A percentile compares a stretch with the other conserved stretches of the same genome.
Evolutionary conservation across 148 eudicot genomes (phyloP).

Genomic region (Vaccinium myrtillus): DNA sequence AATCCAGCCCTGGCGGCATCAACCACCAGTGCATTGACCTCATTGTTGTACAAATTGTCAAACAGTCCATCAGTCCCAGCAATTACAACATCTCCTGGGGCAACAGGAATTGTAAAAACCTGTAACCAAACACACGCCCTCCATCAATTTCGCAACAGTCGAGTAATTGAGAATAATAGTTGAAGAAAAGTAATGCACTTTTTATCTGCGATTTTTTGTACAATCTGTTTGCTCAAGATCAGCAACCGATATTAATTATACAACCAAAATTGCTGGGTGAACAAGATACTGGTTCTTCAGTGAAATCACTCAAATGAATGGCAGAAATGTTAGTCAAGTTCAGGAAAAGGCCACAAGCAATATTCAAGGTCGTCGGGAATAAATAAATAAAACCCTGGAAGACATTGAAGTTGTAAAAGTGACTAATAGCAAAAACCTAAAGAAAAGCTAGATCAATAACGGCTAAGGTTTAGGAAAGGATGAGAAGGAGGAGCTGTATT

Average conservation of each 20-base stretch:
- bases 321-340: background rate
- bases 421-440: background rate
- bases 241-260: background rate
- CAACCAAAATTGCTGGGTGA: background rate
- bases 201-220: background rate
- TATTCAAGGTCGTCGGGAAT: too few relatives aligned
- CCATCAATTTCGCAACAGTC: background rate
- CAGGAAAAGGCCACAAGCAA: background rate
- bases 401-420: background rate
- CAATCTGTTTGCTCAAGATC: background rate
- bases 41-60: constrained; percentile 56
- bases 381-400: background rate
- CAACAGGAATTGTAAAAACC: constrained; percentile 52
- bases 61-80: constrained; percentile 64
- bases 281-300: background rate
- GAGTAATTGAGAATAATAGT: background rate
- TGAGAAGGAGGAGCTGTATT: background rate
- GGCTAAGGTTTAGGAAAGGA: background rate
- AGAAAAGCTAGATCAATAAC: background rate
- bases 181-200: background rate
- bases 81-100: constrained; percentile 53
- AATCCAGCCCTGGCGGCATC: constrained; percentile 45
- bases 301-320: background rate
- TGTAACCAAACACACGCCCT: constrained; percentile 23
- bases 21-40: constrained; percentile 48